Percentiles rank a stretch among this genome's conserved stretches.
phyloP scores from a whole-genome alignment of 2,329 filamentous ascomycete species.

The Elsinoe necatrix region DNA sequence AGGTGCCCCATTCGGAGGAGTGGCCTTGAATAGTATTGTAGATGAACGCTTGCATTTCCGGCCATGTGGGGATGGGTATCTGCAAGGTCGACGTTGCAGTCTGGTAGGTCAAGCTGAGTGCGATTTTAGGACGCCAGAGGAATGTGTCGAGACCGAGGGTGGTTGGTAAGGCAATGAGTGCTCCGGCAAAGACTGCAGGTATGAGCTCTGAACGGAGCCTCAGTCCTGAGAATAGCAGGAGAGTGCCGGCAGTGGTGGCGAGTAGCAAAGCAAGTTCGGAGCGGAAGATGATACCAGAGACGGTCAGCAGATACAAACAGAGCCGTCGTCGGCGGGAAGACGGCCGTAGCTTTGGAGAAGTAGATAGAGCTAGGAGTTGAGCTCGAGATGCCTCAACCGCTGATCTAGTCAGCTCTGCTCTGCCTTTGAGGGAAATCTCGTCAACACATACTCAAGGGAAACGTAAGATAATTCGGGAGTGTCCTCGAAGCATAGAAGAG shows the following conservation, averaged over 20 bases:
- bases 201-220: slow-evolving; percentile 52
- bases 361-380: slow-evolving; percentile 41
- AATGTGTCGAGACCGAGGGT: slow-evolving; percentile 78
- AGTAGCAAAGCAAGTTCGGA: slow-evolving; percentile 82
- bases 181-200: slow-evolving; percentile 56
- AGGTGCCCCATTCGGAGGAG: slow-evolving; percentile 79
- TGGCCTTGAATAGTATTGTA: slow-evolving; percentile 83
- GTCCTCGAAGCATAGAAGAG: slow-evolving; percentile 88
- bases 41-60: slow-evolving; percentile 79
- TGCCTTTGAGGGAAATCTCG: background rate
- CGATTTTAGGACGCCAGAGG: slow-evolving; percentile 63
- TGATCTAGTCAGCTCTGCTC: slow-evolving; percentile 27
- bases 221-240: slow-evolving; percentile 50
- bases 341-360: slow-evolving; percentile 28
- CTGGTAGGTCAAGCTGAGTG: background rate
- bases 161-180: slow-evolving; percentile 55
- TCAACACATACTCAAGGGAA: slow-evolving; percentile 61
- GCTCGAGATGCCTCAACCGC: slow-evolving; percentile 56
- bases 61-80: slow-evolving; percentile 59
- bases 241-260: slow-evolving; percentile 54
- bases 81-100: background rate
- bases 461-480: slow-evolving; percentile 94
- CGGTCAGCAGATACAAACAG: slow-evolving; percentile 65
- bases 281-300: slow-evolving; percentile 77
- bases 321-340: slow-evolving; percentile 48